Evolutionary conservation across 805 yeast species (phyloP).

Genomic region (Kockiozyma suomiensis): DNA sequence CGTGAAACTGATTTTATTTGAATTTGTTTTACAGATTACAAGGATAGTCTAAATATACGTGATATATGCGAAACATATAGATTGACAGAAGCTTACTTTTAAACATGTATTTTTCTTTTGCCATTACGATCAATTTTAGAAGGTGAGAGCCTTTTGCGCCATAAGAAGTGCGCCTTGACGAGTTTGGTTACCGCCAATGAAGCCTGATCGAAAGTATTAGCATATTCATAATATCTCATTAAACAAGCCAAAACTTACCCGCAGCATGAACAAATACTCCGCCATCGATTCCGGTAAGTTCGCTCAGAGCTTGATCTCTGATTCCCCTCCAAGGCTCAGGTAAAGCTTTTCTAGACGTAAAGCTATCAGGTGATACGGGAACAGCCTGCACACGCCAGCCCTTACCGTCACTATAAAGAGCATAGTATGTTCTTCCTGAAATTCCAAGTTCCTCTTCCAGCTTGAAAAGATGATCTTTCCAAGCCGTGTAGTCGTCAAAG

Average conservation of each 20-base stretch:
- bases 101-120: neutral
- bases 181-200: constrained; percentile 91
- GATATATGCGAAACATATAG: neutral
- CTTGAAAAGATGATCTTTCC: constrained; percentile 89
- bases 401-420: constrained; percentile 71
- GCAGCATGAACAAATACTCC: constrained; percentile 88
- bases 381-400: constrained; percentile 90
- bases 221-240: neutral
- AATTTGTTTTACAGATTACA: neutral
- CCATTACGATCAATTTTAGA: constrained; percentile 11
- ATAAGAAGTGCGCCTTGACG: constrained; percentile 74
- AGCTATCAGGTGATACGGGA: constrained; percentile 74
- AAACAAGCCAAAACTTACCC: constrained; percentile 18
- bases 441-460: constrained; percentile 58
- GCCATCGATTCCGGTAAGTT: constrained; percentile 76
- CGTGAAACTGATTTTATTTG: neutral
- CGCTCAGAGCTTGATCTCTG: constrained; percentile 79
- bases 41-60: constrained; percentile 1
- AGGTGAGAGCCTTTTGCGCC: constrained; percentile 54
- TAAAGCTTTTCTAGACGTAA: constrained; percentile 81
- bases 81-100: neutral
- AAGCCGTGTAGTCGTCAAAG: constrained; percentile 79
- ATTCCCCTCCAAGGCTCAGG: constrained; percentile 96
- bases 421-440: constrained; percentile 60
- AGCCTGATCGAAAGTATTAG: constrained; percentile 53